These are phyloP conservation scores for Verticillium dahliae DNA, from an alignment of 2,329 filamentous ascomycete species.

Conservation along the genomic window DNA sequence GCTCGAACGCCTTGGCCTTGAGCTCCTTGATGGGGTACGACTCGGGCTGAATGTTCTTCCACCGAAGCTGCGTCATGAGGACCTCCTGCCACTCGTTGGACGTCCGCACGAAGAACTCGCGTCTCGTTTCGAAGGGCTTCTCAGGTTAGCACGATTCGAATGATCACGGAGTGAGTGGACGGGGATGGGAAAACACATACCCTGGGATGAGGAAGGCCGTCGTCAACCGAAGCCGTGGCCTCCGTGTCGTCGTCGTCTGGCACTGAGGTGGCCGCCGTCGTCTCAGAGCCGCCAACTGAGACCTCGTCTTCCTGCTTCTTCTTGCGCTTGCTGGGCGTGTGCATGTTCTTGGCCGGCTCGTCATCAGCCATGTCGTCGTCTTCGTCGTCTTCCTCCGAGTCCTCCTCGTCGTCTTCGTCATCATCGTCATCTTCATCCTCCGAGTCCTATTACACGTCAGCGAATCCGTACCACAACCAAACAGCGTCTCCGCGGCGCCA, in stretches of 20 bases:
- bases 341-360: slow-evolving; percentile 31
- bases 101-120: slow-evolving; percentile 88
- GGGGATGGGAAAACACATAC: slow-evolving; percentile 24
- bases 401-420: slow-evolving; percentile 47
- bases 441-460: slow-evolving; percentile 38
- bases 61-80: slow-evolving; percentile 67
- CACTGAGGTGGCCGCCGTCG: slow-evolving; percentile 18
- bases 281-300: slow-evolving; percentile 16
- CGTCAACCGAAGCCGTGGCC: slow-evolving; percentile 52
- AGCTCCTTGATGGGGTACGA: slow-evolving; percentile 80
- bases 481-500: slow-evolving; percentile 17
- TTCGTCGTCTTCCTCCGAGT: slow-evolving; percentile 45
- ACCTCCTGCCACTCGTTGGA: slow-evolving; percentile 87
- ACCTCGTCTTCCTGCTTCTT: slow-evolving; percentile 43
- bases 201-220: slow-evolving; percentile 66
- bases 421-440: slow-evolving; percentile 55
- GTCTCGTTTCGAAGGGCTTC: slow-evolving; percentile 79
- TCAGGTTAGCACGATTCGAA: not conserved
- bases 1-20: slow-evolving; percentile 81
- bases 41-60: slow-evolving; percentile 60
- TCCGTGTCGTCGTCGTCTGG: slow-evolving; percentile 41
- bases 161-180: not conserved
- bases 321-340: slow-evolving; percentile 49
- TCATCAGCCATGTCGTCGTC: slow-evolving; percentile 44
- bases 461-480: slow-evolving; percentile 16